These are phyloP conservation scores for Rhododendron molle DNA, from an alignment of 148 eudicot species.

Conservation along the genomic window DNA sequence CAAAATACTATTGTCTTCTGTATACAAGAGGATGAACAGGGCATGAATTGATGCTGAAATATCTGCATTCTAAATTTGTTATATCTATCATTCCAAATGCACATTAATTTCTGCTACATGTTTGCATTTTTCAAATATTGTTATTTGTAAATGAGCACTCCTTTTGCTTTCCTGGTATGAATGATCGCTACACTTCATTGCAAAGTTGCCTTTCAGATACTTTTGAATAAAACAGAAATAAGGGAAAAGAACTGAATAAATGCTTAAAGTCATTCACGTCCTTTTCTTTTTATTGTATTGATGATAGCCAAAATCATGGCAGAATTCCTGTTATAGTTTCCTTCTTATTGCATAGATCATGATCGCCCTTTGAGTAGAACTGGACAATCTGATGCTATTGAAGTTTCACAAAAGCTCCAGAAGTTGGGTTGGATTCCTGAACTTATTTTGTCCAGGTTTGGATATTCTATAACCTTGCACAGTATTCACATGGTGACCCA, in stretches of 20 bases:
- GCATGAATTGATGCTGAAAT: background rate
- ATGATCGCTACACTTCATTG: background rate
- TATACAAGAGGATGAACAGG: background rate
- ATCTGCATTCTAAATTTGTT: background rate
- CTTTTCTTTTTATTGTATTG: background rate
- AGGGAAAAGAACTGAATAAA: background rate
- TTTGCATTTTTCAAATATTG: background rate
- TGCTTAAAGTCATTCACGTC: background rate
- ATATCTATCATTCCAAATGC: background rate
- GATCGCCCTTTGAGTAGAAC: conserved; percentile 82
- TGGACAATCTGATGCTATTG: conserved; percentile 76
- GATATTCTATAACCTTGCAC: background rate
- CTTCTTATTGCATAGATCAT: conserved; percentile 51
- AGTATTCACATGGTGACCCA: background rate
- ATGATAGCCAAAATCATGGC: background rate
- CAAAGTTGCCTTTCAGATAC: background rate
- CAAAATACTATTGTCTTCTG: background rate
- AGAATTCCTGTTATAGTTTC: background rate
- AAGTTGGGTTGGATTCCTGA: conserved; percentile 82
- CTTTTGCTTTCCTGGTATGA: background rate
- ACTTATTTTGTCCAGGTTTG: conserved; percentile 74
- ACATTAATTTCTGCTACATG: background rate
- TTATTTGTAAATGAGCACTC: background rate
- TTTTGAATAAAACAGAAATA: background rate
- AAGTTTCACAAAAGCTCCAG: conserved; percentile 64